Evolutionary conservation across 305 asterid species (phyloP), one percentile per base, ranked within the genome.

Genomic region (Fraxinus sp.): DNA sequence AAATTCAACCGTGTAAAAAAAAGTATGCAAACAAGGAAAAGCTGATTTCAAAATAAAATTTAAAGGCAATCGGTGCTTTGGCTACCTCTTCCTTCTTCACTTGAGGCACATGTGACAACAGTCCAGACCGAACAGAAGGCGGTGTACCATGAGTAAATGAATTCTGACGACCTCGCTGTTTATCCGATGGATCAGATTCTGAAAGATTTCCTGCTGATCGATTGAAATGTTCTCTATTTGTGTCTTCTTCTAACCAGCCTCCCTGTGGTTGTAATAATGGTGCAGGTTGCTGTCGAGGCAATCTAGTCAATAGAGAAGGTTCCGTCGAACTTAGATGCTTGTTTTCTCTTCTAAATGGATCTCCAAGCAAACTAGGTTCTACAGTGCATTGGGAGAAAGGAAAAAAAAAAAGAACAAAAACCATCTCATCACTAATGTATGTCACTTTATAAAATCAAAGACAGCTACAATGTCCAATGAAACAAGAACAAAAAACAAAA

Each of bases 281-380:
- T 24, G 86, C 85, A 22, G 84, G 83, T 64, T 80, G 79, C 85
- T 89, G 92, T 89, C 88, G 92, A 75, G 95, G 94, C 77, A 92
- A 84, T 87, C 89, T 92, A 87, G 95, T 82, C 80, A 92, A 82
- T 66, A 89, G 62, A 86, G 96, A 93, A 49, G 93, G 93, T 83
- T 90, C 98, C 26, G 84, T 89, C 9, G 90, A 88, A 79, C 89
- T 88, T 80, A 87, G 82, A 85, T 75, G 87, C 87, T 91, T 88
- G 86, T 72, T 84, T 76, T 93, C 99, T 84, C 92, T 89, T 80
- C 93, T 92, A 80, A 88, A 89, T 82, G 95, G 97, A 86, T 89
- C 95, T 77, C 97, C 98, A 81, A 90, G 97, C 85, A 93, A 85
- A 86, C 96, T 92, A 81, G 97, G 97, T 88, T 93, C 98, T 93